A percentile compares a stretch with the other conserved stretches of the same genome.
Evolutionary conservation across 352 stramenopile genomes (phyloP).

Genomic region (Globisporangium canariense): DNA sequence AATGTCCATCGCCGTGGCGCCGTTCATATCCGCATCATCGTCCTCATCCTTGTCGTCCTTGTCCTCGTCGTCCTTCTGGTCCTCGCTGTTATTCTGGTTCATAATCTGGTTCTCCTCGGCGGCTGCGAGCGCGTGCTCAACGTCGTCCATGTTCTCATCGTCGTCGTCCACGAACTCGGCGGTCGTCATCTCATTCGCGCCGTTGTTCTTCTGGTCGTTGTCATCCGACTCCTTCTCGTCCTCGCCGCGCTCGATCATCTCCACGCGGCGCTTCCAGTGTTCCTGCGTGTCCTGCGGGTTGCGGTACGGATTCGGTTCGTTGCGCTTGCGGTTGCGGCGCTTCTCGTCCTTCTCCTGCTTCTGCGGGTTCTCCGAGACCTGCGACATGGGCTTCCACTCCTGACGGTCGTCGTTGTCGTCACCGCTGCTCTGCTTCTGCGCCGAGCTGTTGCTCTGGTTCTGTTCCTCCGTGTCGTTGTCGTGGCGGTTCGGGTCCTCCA

Average conservation of each 20-base stretch:
- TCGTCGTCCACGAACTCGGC: conserved; percentile 69
- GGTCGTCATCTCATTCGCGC: conserved; percentile 44
- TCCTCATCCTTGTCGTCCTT: conserved; percentile 41
- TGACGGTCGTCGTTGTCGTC: conserved; percentile 54
- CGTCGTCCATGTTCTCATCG: conserved; percentile 60
- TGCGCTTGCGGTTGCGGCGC: conserved; percentile 63
- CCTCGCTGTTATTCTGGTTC: conserved; percentile 42
- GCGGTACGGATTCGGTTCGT: conserved; percentile 94
- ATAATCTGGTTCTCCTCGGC: conserved; percentile 69
- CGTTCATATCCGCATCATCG: conserved; percentile 27
- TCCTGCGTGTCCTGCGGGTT: conserved; percentile 94
- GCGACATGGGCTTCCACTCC: conserved; percentile 53
- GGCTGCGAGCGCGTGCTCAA: conserved; percentile 58
- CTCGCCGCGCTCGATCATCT: conserved; percentile 65
- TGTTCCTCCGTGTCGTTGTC: conserved; percentile 43
- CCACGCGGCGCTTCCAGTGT: conserved; percentile 97
- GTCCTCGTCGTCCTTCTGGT: conserved; percentile 56
- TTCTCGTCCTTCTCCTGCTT: conserved; percentile 61
- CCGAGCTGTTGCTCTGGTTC: conserved; percentile 49
- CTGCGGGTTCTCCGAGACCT: conserved; percentile 36
- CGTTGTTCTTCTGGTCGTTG: conserved; percentile 34
- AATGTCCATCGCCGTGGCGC: conserved; percentile 57
- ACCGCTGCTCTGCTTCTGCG: conserved; percentile 48
- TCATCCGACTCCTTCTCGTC: conserved; percentile 22
- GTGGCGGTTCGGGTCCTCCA: conserved; percentile 22